Evolutionary conservation across 176 grass and related monocot genomes (phyloP), one percentile per base, ranked within the genome.

Genomic region (Bonia amplexicaulis): DNA sequence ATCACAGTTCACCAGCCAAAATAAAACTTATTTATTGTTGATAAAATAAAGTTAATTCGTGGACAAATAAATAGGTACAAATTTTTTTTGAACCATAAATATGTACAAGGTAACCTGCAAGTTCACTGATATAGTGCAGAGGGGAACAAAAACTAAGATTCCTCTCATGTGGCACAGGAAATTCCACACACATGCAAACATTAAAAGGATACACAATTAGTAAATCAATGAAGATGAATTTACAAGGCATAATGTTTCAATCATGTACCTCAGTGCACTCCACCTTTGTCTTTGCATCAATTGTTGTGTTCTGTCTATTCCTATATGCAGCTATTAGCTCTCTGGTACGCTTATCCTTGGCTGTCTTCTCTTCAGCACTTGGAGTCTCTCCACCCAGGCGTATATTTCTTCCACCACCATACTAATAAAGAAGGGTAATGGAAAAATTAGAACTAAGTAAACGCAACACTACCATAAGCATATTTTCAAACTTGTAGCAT

Each of bases 361-460:
- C 67, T 73, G 67, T 79, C 17, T 90, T 93, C 77, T 88, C 88
- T 91, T 93, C 86, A 49, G 82, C 74, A 88, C 68, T 88, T 81
- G 41, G 74, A 76, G 71, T 73, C 47, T 83, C 79, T 85, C 89
- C 92, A 76, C 92, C 92, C 44, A 74, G 88, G 33, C 40, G 67
- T 74, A 90, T 93, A 88, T 85, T 88, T 86, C 86, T 93, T 85
- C 92, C 92, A 71, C 92, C 88, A 64, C 88, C 88, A 81, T 86
- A 93, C 92, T 93, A 86, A 85, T 55, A 47, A 93, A 47, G 27
- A 93, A 90, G 65, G 23, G 41, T 29, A 49, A 81, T 42, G 35
- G 15, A 61, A 76, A 73, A 46, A 71, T 87, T 55, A 84, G 45
- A 85, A 41, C 3, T 16, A 17, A 52, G 19, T 13, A 90, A 70